phyloP scores from a whole-genome alignment of 2,329 filamentous ascomycete genomes.

The Epichloe brachyelytri region DNA sequence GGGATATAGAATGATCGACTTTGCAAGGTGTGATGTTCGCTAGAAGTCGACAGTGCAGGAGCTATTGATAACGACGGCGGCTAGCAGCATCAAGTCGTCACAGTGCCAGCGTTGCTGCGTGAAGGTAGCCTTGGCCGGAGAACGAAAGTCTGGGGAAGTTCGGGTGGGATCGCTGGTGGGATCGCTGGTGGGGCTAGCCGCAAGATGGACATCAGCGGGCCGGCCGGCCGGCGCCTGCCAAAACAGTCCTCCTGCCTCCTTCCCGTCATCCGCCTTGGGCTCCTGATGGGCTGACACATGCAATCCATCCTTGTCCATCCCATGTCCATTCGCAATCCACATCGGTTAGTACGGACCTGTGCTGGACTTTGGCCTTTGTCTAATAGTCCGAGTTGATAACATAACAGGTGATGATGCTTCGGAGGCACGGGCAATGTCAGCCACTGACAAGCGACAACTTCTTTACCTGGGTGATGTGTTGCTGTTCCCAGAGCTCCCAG shows the following conservation, averaged over 20 bases:
- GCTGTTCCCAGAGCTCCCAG: no score
- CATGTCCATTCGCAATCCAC: neutral
- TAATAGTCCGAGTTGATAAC: no score
- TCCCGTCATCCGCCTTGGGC: neutral
- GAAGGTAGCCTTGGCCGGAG: neutral
- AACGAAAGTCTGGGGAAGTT: neutral
- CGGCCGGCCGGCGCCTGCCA: neutral
- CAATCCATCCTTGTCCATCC: neutral
- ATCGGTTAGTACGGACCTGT: neutral
- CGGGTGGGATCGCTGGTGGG: neutral
- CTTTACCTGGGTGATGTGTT: no score
- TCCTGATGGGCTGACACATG: slow-evolving; percentile 1
- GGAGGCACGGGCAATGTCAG: no score
- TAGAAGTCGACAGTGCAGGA: neutral
- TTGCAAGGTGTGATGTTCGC: neutral
- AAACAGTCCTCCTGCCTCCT: neutral
- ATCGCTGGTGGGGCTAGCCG: no score
- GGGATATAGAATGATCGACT: neutral
- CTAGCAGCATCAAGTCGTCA: neutral
- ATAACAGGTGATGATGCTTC: no score
- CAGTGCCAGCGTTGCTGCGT: neutral
- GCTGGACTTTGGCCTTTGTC: no score
- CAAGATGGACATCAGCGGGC: neutral
- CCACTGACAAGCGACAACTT: no score
- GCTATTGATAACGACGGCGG: neutral